phyloP scores from a whole-genome alignment of 176 grass and related monocot species.

The Elymus sibiricus region DNA sequence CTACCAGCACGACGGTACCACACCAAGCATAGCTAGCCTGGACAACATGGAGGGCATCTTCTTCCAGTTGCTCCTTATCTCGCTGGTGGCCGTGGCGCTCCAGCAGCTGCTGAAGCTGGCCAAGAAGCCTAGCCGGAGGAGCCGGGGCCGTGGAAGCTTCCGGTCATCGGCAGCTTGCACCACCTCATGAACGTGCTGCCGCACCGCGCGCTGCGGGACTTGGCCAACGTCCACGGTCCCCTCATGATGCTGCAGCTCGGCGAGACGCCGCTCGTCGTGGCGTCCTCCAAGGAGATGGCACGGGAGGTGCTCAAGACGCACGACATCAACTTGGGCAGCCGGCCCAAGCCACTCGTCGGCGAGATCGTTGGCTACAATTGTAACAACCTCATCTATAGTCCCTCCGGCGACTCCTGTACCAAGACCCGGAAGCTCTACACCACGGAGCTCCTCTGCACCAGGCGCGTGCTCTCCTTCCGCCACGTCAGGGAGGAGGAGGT shows the following conservation, averaged over 20 bases:
- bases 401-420: slow-evolving; percentile 46
- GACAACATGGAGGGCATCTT: no score
- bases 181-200: slow-evolving; percentile 42
- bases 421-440: slow-evolving; percentile 44
- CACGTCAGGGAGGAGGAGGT: slow-evolving; percentile 43
- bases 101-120: slow-evolving; percentile 24
- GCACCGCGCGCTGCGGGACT: slow-evolving; percentile 19
- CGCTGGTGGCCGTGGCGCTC: background rate
- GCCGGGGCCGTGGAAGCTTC: slow-evolving; percentile 46
- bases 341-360: slow-evolving; percentile 39
- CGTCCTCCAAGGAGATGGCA: slow-evolving; percentile 36
- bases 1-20: no score
- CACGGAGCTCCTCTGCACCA: slow-evolving; percentile 39
- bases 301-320: slow-evolving; percentile 45
- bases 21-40: no score
- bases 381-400: slow-evolving; percentile 42
- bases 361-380: slow-evolving; percentile 40
- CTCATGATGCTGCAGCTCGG: slow-evolving; percentile 46
- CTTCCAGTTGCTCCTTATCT: no score
- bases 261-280: slow-evolving; percentile 29
- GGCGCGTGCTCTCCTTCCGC: slow-evolving; percentile 42
- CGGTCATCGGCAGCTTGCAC: slow-evolving; percentile 53
- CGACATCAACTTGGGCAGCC: slow-evolving; percentile 45
- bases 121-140: background rate
- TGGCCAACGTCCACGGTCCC: slow-evolving; percentile 26